phyloP scores from a whole-genome alignment of 192 early-diverging fungal genomes.

The Coemansia interrupta region DNA sequence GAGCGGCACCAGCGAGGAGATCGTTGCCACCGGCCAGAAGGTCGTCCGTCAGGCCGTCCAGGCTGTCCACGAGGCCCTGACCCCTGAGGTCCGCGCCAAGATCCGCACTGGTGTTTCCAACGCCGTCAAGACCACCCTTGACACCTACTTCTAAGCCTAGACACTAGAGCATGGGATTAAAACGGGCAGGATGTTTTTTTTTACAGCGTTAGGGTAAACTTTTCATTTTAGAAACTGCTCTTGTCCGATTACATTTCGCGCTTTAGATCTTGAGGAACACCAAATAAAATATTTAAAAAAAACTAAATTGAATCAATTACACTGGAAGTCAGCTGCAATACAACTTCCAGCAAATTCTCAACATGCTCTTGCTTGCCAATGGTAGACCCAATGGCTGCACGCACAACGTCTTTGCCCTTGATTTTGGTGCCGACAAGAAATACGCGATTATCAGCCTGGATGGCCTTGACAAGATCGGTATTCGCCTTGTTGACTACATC shows the following conservation, averaged over 20 bases:
- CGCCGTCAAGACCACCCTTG: conserved; percentile 55
- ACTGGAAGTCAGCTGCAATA: conserved; percentile 9
- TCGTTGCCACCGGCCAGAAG: conserved; percentile 51
- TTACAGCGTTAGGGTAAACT: not conserved
- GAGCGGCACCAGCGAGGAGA: conserved; percentile 51
- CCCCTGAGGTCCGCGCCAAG: conserved; percentile 53
- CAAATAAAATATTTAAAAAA: conserved; percentile 4
- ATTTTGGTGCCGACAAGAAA: conserved; percentile 40
- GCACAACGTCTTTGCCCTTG: conserved; percentile 32
- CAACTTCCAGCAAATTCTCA: conserved; percentile 13
- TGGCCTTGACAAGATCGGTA: conserved; percentile 16
- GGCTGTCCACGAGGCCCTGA: conserved; percentile 53
- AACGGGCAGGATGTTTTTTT: not conserved
- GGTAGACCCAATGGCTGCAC: conserved; percentile 33
- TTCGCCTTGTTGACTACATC: conserved; percentile 32
- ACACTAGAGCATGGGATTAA: not conserved
- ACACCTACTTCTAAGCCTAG: conserved; percentile 50
- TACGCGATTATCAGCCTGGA: conserved; percentile 42
- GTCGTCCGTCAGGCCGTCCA: conserved; percentile 53
- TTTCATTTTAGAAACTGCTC: not conserved
- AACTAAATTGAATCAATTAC: conserved; percentile 9
- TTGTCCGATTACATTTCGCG: too few species aligned
- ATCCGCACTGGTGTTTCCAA: conserved; percentile 52
- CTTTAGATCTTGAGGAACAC: not conserved
- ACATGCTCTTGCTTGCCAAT: conserved; percentile 21